Evolutionary conservation across 2,329 filamentous ascomycete genomes (phyloP).

Genomic region (Cadophora sp.): DNA sequence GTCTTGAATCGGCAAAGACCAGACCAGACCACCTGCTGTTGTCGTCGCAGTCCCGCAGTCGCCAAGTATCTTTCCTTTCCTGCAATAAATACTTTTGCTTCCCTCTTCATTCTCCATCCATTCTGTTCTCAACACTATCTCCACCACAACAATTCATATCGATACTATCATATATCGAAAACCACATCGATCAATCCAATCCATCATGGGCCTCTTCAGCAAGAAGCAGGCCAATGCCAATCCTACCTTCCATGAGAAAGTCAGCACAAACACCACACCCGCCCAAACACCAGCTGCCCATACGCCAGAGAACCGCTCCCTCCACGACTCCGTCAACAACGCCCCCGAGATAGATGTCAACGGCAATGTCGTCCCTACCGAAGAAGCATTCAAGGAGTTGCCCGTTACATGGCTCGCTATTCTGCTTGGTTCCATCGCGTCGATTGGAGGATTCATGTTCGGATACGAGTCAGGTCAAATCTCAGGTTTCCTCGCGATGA

Average conservation of each 20-base stretch:
- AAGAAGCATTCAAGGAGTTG: slow-evolving; percentile 20
- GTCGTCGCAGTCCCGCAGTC: not conserved
- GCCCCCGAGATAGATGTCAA: not conserved
- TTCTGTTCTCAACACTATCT: not conserved
- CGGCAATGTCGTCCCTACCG: slow-evolving; percentile 4
- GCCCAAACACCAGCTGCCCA: slow-evolving; percentile 27
- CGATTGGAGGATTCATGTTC: slow-evolving; percentile 64
- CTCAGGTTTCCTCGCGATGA: slow-evolving; percentile 66
- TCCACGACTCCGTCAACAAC: slow-evolving; percentile 18
- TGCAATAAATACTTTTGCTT: slow-evolving; percentile 5
- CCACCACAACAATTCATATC: not conserved
- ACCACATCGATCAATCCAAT: not conserved
- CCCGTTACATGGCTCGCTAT: slow-evolving; percentile 50
- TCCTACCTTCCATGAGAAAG: slow-evolving; percentile 22
- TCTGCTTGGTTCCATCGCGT: slow-evolving; percentile 58
- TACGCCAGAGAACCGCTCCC: slow-evolving; percentile 26
- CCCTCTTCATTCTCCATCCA: not conserved
- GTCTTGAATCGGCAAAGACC: not conserved
- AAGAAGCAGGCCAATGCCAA: slow-evolving; percentile 21
- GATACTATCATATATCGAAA: not conserved
- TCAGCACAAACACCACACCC: slow-evolving; percentile 18
- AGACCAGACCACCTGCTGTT: not conserved
- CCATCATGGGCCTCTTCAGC: slow-evolving; percentile 28
- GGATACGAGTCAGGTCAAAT: slow-evolving; percentile 52
- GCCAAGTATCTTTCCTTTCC: not conserved